Conservation (phyloP, 805 yeast genomes). For the Ogataea corticis region DNA sequence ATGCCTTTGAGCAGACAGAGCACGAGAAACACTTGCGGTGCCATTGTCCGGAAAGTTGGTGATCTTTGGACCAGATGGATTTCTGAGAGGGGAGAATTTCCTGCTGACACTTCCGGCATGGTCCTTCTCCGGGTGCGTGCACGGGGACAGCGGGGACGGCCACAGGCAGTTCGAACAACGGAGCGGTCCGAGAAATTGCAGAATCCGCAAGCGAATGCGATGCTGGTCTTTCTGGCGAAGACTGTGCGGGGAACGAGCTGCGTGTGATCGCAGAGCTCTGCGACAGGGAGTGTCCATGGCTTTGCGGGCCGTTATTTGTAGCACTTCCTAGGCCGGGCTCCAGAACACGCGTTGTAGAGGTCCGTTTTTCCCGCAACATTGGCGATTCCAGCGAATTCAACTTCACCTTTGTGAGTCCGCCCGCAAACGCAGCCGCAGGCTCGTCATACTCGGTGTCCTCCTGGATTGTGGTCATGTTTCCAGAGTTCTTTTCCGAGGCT, state of each 20-base stretch:
- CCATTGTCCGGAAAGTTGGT: slow-evolving; percentile 91
- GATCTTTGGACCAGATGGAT: slow-evolving; percentile 80
- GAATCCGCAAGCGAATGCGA: slow-evolving; percentile 2
- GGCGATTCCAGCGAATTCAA: slow-evolving; percentile 23
- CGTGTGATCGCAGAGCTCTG: not conserved
- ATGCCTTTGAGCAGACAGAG: slow-evolving; percentile 55
- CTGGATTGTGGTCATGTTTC: slow-evolving; percentile 36
- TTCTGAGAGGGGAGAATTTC: slow-evolving; percentile 52
- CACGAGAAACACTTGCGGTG: slow-evolving; percentile 86
- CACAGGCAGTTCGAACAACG: not conserved
- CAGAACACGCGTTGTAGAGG: not conserved
- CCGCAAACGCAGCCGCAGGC: slow-evolving; percentile 7
- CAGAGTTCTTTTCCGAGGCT: slow-evolving; percentile 3
- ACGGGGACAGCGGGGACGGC: slow-evolving; percentile 1
- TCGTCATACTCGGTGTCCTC: slow-evolving; percentile 35
- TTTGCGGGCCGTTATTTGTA: not conserved
- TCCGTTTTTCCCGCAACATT: slow-evolving; percentile 5
- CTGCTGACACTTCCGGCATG: slow-evolving; percentile 72
- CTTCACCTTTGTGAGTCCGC: slow-evolving; percentile 24
- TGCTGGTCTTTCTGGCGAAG: slow-evolving; percentile 2
- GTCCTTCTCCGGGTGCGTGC: slow-evolving; percentile 67
- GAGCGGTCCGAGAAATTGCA: slow-evolving; percentile 1
- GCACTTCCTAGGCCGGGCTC: slow-evolving; percentile 1
- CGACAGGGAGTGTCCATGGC: not conserved
- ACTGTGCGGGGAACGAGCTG: not conserved